Conservation (phyloP, 2,329 filamentous ascomycete species). For the Chrysoporthe austroafricana region DNA sequence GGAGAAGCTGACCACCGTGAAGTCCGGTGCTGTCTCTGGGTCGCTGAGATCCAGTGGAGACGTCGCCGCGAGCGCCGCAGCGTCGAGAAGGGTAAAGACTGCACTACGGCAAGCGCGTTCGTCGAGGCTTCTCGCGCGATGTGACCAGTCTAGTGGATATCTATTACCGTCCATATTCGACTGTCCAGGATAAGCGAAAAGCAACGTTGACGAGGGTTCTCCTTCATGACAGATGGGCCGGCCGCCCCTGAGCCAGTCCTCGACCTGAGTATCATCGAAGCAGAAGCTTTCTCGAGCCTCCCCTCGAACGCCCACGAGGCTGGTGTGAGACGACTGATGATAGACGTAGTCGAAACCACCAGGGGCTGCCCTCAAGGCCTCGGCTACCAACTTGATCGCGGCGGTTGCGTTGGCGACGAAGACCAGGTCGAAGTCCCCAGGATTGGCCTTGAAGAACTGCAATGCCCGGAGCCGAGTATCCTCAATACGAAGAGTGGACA, state of each 20-base stretch:
- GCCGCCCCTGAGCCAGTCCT: slow-evolving; percentile 62
- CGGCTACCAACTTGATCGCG: slow-evolving; percentile 80
- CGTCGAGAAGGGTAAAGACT: slow-evolving; percentile 79
- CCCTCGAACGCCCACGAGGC: slow-evolving; percentile 79
- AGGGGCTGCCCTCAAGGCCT: slow-evolving; percentile 70
- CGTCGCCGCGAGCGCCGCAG: slow-evolving; percentile 79
- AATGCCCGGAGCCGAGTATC: slow-evolving; percentile 73
- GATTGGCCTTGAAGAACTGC: slow-evolving; percentile 79
- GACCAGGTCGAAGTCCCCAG: slow-evolving; percentile 80
- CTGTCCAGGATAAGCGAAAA: slow-evolving; percentile 86
- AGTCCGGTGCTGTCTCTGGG: slow-evolving; percentile 70
- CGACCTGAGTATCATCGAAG: slow-evolving; percentile 66
- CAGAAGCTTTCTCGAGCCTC: slow-evolving; percentile 68
- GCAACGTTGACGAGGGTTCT: slow-evolving; percentile 35
- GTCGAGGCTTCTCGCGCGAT: slow-evolving; percentile 43
- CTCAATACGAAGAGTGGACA: slow-evolving; percentile 75
- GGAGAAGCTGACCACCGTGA: slow-evolving; percentile 85
- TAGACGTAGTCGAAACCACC: slow-evolving; percentile 83
- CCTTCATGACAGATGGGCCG: slow-evolving; percentile 36
- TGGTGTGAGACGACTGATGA: slow-evolving; percentile 84
- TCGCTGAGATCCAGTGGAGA: slow-evolving; percentile 73
- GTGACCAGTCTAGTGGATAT: slow-evolving; percentile 72
- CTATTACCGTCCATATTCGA: slow-evolving; percentile 89
- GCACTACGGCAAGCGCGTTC: neutral
- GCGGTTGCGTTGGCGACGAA: slow-evolving; percentile 90